phyloP scores from a whole-genome alignment of 2,329 filamentous ascomycete species.

The Penicillium sp. region DNA sequence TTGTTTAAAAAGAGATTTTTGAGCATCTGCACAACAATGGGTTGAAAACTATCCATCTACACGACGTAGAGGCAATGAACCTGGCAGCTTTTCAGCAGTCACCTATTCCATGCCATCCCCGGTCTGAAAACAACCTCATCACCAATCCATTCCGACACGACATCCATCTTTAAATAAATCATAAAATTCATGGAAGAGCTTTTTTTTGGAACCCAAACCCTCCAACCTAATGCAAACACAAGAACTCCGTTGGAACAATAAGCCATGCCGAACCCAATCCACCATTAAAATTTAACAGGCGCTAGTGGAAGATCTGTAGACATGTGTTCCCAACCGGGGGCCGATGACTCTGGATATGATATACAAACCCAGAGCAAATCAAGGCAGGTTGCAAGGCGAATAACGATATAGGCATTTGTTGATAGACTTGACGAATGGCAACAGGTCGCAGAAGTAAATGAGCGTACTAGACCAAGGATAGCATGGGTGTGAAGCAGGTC shows the following conservation, averaged over 20 bases:
- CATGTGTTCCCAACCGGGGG: slow-evolving; percentile 4
- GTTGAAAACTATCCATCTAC: slow-evolving; percentile 4
- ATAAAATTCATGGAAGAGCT: slow-evolving; percentile 12
- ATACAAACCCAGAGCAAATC: not conserved
- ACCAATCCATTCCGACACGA: not conserved
- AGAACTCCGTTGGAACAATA: slow-evolving; percentile 10
- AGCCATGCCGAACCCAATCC: slow-evolving; percentile 8
- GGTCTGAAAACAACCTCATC: not conserved
- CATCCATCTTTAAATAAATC: slow-evolving; percentile 7
- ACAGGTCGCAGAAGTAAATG: slow-evolving; percentile 6
- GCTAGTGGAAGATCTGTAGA: slow-evolving; percentile 8
- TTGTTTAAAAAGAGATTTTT: not conserved
- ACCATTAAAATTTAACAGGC: slow-evolving; percentile 9
- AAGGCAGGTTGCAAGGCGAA: slow-evolving; percentile 5
- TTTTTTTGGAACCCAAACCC: slow-evolving; percentile 12
- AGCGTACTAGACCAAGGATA: slow-evolving; percentile 6
- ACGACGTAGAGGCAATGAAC: not conserved
- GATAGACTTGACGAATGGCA: slow-evolving; percentile 9
- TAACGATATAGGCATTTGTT: slow-evolving; percentile 7
- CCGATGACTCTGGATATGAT: not conserved
- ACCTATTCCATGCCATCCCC: slow-evolving; percentile 1
- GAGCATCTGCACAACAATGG: not conserved
- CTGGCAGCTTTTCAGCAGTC: not conserved
- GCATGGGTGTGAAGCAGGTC: slow-evolving; percentile 52
- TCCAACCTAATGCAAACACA: slow-evolving; percentile 12